Conservation (phyloP, 768 basidiomycete genomes). For the Pholiota conissans region DNA sequence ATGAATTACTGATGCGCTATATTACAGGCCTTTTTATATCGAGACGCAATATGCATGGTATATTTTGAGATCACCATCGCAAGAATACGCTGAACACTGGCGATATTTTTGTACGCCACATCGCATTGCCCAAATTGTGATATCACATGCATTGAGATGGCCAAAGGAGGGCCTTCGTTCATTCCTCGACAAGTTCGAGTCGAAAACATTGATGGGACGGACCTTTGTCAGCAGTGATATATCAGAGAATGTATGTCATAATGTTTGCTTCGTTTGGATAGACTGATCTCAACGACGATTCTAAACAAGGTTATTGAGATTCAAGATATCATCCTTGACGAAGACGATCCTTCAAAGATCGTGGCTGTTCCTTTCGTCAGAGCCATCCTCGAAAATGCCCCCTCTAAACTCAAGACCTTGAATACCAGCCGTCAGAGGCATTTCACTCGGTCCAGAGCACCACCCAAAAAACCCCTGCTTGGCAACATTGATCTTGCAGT, state of each 20-base stretch:
- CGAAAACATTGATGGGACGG: slow-evolving; percentile 32
- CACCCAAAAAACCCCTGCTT: slow-evolving; percentile 24
- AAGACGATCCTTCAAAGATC: slow-evolving; percentile 18
- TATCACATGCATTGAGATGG: slow-evolving; percentile 32
- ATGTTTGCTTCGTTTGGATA: too few relatives aligned
- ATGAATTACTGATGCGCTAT: slow-evolving; percentile 3
- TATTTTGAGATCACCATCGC: slow-evolving; percentile 48
- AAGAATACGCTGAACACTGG: slow-evolving; percentile 42
- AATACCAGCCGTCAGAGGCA: not conserved
- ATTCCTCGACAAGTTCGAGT: slow-evolving; percentile 35
- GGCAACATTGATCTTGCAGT: slow-evolving; percentile 55
- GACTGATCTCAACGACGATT: too few relatives aligned
- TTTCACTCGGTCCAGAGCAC: not conserved
- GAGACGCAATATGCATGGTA: slow-evolving; percentile 69
- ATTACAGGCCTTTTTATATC: slow-evolving; percentile 58
- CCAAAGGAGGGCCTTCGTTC: slow-evolving; percentile 27
- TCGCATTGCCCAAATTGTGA: slow-evolving; percentile 49
- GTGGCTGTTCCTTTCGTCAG: slow-evolving; percentile 25
- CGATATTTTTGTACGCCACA: slow-evolving; percentile 51
- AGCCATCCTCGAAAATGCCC: slow-evolving; percentile 22
- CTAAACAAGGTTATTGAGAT: slow-evolving; percentile 28
- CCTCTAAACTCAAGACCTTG: slow-evolving; percentile 1
- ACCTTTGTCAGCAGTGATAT: slow-evolving; percentile 2
- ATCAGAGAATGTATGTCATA: not conserved
- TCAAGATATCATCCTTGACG: slow-evolving; percentile 28